Base-by-base conservation (phyloP, 306 rosid genomes). In the Purshia tridentata region DNA sequence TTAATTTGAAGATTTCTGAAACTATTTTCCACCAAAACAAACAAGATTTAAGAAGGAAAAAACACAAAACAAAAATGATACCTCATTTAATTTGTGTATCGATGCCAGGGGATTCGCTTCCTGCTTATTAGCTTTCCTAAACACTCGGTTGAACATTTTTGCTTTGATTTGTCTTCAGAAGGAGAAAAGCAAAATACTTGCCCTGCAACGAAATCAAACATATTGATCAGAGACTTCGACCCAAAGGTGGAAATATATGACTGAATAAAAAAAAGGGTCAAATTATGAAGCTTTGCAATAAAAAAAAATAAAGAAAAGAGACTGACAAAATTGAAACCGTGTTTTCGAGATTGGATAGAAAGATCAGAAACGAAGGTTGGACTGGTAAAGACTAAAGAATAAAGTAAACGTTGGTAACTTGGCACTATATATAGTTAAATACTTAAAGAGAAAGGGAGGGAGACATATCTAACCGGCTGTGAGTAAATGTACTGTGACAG, bases 41-140 rank as follows among this genome's bases (percentile, higher is more conserved):
- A 39, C 39, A n/a, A n/a, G n/a, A n/a, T n/a, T n/a, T n/a, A n/a
- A n/a, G n/a, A n/a, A n/a, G n/a, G n/a, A n/a, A n/a, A n/a, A n/a
- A n/a, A n/a, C 16, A 13, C 8, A 54, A 64, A 74, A 54, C 6
- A 70, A 5, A 14, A 39, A 52, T 23, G 18, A 69, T 69, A 89
- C 98, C 92, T 95, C 99, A 60, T 87, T 91, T 76, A 95, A 79
- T 85, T 90, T 95, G 79, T 95, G 96, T 60, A 95, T 72, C 47
- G 98, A 84, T 67, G 86, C 55, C 37, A 95, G 76, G 60, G 98
- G 89, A 77, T 76, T 90, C 61, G 89, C 65, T 62, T 90, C 96
- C 70, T 86, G 67, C 76, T 72, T 91, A 80, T 89, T 88, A 75
- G 96, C 90, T 60, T 90, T 95, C 46, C 92, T 98, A 55, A 95